Evolutionary conservation across 768 basidiomycete species (phyloP), one percentile per base, ranked within the genome.

Genomic region (Gloeopeniophorella convolvens): DNA sequence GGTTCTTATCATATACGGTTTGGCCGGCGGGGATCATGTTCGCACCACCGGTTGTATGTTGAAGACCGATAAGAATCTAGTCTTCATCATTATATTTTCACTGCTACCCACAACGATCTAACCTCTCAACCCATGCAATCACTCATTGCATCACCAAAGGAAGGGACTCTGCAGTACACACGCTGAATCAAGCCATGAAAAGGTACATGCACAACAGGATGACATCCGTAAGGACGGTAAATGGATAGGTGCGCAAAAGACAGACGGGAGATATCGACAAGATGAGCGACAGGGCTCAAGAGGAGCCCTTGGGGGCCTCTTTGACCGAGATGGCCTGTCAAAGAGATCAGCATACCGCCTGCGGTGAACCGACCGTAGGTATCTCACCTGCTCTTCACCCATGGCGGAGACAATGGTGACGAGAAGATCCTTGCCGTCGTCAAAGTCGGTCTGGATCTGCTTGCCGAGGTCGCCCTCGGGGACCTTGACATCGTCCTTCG

Each of bases 401-500:
- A 98, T 97, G 63, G 95, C 86, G 59, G 76, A 71, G 66, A 92
- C 73, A 65, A 92, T 81, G 60, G 89, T 93, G 69, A 94, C 81
- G 51, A 89, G 72, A 56, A 94, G 73, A 53, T 94, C 92, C 71
- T 91, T 90, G 69, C 87, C 91, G 0, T 74, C 82, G 0, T 96
- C 89, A 63, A 96, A 97, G 21, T 62, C 82, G 4, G 41, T 24
- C 62, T 73, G 51, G 59, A 98, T 92, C 45, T 83, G 67, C 48
- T 71, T 69, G 57, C 96, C 96, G 40, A 97, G 58, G 5, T 89
- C 83, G 48, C 79, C 70, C 55, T 97, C 95, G 26, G 95, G 96
- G 57, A 98, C 70, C 66, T 82, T 85, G 70, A 99, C 89, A 72
- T 99, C 95, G 65, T 97, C 90, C 73, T 96, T 97, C 62, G 85